These are phyloP conservation scores for Prunus fruticosa DNA, from an alignment of 306 rosid genomes.

Conservation along the genomic window DNA sequence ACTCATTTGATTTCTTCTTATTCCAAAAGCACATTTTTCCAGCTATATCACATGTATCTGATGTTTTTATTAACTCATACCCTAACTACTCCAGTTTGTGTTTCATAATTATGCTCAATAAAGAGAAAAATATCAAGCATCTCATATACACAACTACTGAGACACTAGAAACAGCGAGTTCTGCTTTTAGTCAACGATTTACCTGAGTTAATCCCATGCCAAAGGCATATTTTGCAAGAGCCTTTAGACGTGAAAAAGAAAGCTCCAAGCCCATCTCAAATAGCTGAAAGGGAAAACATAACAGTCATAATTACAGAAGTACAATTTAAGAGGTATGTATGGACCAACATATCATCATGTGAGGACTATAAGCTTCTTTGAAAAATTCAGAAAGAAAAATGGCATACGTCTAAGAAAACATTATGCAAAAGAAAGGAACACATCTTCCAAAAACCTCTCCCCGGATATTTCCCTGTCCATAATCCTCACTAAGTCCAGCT, in stretches of 20 bases:
- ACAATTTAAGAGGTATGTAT: slow-evolving; percentile 5
- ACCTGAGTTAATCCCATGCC: slow-evolving; percentile 99
- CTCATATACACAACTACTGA: background rate
- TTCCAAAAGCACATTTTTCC: background rate
- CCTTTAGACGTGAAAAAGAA: slow-evolving; percentile 94
- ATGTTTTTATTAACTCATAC: background rate
- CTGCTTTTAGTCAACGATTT: slow-evolving; percentile 24
- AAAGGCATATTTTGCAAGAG: slow-evolving; percentile 95
- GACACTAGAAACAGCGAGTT: background rate
- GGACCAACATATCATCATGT: slow-evolving; percentile 9
- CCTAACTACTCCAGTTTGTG: background rate
- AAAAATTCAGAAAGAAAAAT: slow-evolving; percentile 4
- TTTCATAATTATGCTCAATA: background rate
- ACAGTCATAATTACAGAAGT: slow-evolving; percentile 16
- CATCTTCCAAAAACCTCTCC: background rate
- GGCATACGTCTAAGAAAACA: background rate
- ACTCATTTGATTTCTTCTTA: background rate
- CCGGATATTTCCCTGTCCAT: background rate
- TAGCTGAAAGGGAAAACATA: slow-evolving; percentile 55
- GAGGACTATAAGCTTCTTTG: background rate
- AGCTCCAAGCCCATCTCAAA: slow-evolving; percentile 99
- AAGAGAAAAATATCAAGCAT: background rate
- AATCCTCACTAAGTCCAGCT: background rate
- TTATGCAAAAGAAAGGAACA: background rate
- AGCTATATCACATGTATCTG: background rate